These are phyloP conservation scores for Colletotrichum spaethianum DNA, from an alignment of 2,329 filamentous ascomycete genomes.

Conservation along the genomic window DNA sequence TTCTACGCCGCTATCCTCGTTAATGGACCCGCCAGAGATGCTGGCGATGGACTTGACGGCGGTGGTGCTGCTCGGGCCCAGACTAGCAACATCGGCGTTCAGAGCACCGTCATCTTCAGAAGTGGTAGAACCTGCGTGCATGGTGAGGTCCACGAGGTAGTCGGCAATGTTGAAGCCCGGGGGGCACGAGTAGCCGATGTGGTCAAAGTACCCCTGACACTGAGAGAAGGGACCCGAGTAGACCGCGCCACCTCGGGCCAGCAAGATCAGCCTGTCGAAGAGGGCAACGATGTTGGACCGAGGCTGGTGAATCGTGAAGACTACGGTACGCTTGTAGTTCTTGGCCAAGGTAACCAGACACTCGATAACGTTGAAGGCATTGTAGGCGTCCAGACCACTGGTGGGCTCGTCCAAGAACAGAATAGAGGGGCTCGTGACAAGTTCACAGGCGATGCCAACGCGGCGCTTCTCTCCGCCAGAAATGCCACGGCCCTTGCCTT, in stretches of 20 bases:
- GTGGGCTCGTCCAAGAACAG: slow-evolving; percentile 98
- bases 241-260: slow-evolving; percentile 90
- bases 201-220: slow-evolving; percentile 94
- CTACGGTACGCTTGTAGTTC: slow-evolving; percentile 95
- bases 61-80: slow-evolving; percentile 87
- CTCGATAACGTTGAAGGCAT: slow-evolving; percentile 98
- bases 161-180: slow-evolving; percentile 99
- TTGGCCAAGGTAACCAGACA: slow-evolving; percentile 95
- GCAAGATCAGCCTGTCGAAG: slow-evolving; percentile 92
- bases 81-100: slow-evolving; percentile 71
- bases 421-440: slow-evolving; percentile 97
- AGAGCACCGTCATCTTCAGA: slow-evolving; percentile 71
- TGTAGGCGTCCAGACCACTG: slow-evolving; percentile 95
- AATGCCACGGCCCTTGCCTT: slow-evolving; percentile 93
- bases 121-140: slow-evolving; percentile 84
- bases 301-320: slow-evolving; percentile 98
- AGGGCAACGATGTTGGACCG: slow-evolving; percentile 98
- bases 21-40: slow-evolving; percentile 81
- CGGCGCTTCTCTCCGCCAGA: slow-evolving; percentile 97
- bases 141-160: slow-evolving; percentile 96
- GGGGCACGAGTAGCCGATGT: slow-evolving; percentile 92
- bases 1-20: slow-evolving; percentile 75
- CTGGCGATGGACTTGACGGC: slow-evolving; percentile 94
- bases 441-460: slow-evolving; percentile 96
- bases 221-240: slow-evolving; percentile 92